A percentile compares a stretch with the other conserved stretches of the same genome.
These are phyloP conservation scores for Fusarium succisae DNA, from an alignment of 2,329 filamentous ascomycete species.

Conservation along the genomic window DNA sequence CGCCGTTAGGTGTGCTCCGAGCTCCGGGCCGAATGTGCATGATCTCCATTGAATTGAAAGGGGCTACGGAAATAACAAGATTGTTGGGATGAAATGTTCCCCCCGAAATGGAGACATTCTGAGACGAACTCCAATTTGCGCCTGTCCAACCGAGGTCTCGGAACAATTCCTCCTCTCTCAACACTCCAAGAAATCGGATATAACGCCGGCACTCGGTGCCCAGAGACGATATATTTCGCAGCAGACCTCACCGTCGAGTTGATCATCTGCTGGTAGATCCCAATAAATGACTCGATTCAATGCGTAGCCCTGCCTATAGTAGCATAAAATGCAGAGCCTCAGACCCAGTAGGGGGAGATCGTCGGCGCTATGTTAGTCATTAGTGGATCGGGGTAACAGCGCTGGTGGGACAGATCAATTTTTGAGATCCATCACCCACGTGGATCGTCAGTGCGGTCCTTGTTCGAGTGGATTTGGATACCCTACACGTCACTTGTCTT, in stretches of 20 bases:
- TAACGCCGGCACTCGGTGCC: neutral
- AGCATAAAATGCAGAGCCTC: neutral
- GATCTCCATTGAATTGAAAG: neutral
- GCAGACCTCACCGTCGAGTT: too few relatives aligned
- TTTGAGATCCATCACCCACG: neutral
- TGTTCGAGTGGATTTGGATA: neutral
- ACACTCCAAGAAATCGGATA: neutral
- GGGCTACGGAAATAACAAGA: neutral
- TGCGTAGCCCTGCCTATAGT: neutral
- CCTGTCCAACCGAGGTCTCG: too few relatives aligned
- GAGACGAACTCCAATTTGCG: neutral
- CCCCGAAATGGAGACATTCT: neutral
- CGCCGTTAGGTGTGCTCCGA: too few relatives aligned
- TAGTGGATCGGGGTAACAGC: neutral
- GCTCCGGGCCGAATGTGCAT: neutral
- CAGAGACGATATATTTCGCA: accelerated
- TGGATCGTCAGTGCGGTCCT: neutral
- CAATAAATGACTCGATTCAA: neutral
- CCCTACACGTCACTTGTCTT: neutral
- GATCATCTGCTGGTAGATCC: neutral
- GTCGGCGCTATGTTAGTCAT: neutral
- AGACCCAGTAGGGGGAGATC: neutral
- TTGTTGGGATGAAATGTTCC: neutral
- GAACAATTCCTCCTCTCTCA: neutral
- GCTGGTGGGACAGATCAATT: neutral